Evolutionary conservation across 2,329 filamentous ascomycete species (phyloP).

Genomic region (Didymella sp.): DNA sequence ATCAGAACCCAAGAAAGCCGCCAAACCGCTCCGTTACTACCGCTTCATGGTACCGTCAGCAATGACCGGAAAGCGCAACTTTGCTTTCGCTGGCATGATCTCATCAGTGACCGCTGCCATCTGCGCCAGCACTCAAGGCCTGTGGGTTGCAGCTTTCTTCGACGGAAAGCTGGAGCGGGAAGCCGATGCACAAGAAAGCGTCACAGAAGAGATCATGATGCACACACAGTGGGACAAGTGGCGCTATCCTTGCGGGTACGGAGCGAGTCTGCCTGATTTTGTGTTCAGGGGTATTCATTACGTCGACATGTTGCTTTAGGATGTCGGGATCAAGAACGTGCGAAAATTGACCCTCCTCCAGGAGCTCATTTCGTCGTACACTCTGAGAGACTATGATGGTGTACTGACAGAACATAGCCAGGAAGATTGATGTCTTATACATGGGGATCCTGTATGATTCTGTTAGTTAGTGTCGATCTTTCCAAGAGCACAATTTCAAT

Average conservation of each 20-base stretch:
- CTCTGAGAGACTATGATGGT: constrained; percentile 32
- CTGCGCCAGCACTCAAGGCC: constrained; percentile 49
- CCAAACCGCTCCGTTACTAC: constrained; percentile 48
- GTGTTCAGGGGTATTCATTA: constrained; percentile 80
- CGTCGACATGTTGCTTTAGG: constrained; percentile 62
- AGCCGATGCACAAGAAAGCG: constrained; percentile 18
- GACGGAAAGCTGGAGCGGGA: constrained; percentile 54
- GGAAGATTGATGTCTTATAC: not conserved
- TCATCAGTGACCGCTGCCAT: constrained; percentile 47
- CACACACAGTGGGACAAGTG: constrained; percentile 60
- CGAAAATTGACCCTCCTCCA: constrained; percentile 17
- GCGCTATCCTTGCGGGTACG: constrained; percentile 68
- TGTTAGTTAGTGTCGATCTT: not conserved
- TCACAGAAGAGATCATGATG: constrained; percentile 62
- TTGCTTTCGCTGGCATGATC: constrained; percentile 38
- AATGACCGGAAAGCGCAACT: constrained; percentile 13
- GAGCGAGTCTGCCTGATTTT: constrained; percentile 69
- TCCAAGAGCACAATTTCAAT: not conserved
- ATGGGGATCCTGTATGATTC: not conserved
- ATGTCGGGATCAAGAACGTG: constrained; percentile 13
- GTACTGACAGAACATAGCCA: constrained; percentile 31
- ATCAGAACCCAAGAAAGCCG: constrained; percentile 14
- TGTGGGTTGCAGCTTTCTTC: constrained; percentile 68
- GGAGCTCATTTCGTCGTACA: constrained; percentile 31
- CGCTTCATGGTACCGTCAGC: constrained; percentile 52